Evolutionary conservation across 2,329 filamentous ascomycete species (phyloP).

Genomic region (Zasmidium citrigriseum): DNA sequence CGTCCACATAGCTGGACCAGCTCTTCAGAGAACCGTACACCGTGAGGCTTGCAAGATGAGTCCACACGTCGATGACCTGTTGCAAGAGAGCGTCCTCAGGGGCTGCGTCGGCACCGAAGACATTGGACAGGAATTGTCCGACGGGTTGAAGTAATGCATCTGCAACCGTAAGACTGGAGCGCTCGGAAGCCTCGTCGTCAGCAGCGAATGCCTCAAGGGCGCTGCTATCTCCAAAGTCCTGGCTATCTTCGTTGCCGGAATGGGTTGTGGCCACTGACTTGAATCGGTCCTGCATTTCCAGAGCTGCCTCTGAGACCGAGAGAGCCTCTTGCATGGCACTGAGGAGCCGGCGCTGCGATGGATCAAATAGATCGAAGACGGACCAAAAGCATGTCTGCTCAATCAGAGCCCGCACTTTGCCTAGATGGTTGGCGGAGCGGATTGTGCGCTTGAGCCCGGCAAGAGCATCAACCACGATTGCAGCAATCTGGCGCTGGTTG

Average conservation of each 20-base stretch:
- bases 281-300: conserved; percentile 22
- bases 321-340: conserved; percentile 53
- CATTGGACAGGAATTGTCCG: conserved; percentile 59
- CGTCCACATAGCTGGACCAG: conserved; percentile 59
- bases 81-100: conserved; percentile 57
- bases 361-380: conserved; percentile 55
- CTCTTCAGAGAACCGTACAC: conserved; percentile 42
- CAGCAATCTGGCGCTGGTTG: conserved; percentile 61
- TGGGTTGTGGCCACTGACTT: conserved; percentile 30
- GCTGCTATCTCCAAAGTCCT: conserved; percentile 63
- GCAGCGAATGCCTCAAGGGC: conserved; percentile 24
- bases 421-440: conserved; percentile 33
- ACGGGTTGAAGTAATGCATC: conserved; percentile 51
- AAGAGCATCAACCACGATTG: conserved; percentile 55
- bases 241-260: conserved; percentile 63
- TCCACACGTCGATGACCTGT: conserved; percentile 58
- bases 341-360: conserved; percentile 40
- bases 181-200: not conserved
- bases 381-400: conserved; percentile 43
- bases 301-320: conserved; percentile 48
- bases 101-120: conserved; percentile 59
- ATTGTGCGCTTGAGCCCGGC: conserved; percentile 53
- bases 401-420: conserved; percentile 34
- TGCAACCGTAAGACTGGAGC: conserved; percentile 20
- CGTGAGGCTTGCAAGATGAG: conserved; percentile 49